Evolutionary conservation across 176 grass and related monocot species (phyloP), one percentile per base, ranked within the genome.

Genomic region (Triticum dicoccoides): DNA sequence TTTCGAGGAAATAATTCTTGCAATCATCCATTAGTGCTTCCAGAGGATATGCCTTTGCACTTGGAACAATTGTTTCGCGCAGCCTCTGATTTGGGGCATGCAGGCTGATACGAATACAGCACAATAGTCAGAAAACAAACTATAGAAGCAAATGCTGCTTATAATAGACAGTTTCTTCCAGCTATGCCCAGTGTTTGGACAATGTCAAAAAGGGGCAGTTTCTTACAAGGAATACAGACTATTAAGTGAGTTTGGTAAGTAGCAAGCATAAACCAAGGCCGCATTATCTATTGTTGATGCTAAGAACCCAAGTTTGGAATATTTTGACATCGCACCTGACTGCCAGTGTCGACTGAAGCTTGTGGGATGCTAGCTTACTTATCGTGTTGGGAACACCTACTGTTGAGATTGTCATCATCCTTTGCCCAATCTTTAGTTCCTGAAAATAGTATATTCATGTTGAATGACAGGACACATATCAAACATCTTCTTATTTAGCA

Each of bases 391-490:
- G 96, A 83, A 98, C 96, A 71, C 96, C 96, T 32, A 98, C 93
- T 76, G 96, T 98, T 15, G 96, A 98, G 83, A 98, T 98, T 67
- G 96, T 96, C 82, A 95, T 98, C 96, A 98, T 98, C 86, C 96
- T 95, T 92, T 98, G 93, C 61, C 93, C 96, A 86, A 98, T 92
- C 91, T 89, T 91, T 25, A 98, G 87, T 82, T 98, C 93, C 96
- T 98, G 81, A 8, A 35, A 77, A 76, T 11, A 67, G 3, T 1
- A 80, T 51, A 44, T 17, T 0, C 45, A 80, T 0, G 13, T 59
- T 20, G 34, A 80, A 13, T 38, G 52, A 51, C 15, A 21, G 32
- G 49, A 47, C 12, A 20, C 6, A 65, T 14, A 6, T 80, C 9
- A 15, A 24, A 1, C 11, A 61, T 34, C 69, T 54, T 65, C 32